phyloP scores from a whole-genome alignment of 345 rosid species.

The Salix brachista region DNA sequence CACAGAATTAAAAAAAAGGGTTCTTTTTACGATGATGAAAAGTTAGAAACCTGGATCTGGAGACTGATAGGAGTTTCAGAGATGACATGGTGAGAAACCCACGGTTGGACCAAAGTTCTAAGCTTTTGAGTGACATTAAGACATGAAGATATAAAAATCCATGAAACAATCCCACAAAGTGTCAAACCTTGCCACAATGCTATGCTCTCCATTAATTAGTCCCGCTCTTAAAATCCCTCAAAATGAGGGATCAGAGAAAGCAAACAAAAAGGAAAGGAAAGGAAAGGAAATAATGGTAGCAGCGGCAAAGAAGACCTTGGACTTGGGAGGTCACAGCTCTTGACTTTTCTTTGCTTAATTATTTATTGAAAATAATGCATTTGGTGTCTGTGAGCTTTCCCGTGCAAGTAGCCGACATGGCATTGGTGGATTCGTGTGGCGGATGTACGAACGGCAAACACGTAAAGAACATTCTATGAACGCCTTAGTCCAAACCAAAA shows the following conservation, averaged over 20 bases:
- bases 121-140: conserved; percentile 54
- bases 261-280: background rate
- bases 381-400: background rate
- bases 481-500: background rate
- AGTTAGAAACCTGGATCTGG: conserved; percentile 66
- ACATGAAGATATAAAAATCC: conserved; percentile 70
- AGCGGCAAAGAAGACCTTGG: background rate
- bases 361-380: background rate
- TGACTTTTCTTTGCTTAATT: background rate
- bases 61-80: conserved; percentile 54
- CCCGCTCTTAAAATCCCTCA: conserved; percentile 11
- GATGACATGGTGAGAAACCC: conserved; percentile 56
- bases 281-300: background rate
- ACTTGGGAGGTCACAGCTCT: background rate
- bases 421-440: conserved; percentile 17
- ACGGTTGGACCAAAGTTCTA: conserved; percentile 70
- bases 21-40: background rate
- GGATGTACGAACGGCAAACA: background rate
- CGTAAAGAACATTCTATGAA: background rate
- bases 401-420: background rate
- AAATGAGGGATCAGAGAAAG: conserved; percentile 12
- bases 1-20: conserved; percentile 9
- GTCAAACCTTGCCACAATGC: conserved; percentile 65
- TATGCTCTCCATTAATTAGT: conserved; percentile 57
- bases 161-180: conserved; percentile 57